Conservation (phyloP, 805 yeast genomes). For the Ogataea philodendri region DNA sequence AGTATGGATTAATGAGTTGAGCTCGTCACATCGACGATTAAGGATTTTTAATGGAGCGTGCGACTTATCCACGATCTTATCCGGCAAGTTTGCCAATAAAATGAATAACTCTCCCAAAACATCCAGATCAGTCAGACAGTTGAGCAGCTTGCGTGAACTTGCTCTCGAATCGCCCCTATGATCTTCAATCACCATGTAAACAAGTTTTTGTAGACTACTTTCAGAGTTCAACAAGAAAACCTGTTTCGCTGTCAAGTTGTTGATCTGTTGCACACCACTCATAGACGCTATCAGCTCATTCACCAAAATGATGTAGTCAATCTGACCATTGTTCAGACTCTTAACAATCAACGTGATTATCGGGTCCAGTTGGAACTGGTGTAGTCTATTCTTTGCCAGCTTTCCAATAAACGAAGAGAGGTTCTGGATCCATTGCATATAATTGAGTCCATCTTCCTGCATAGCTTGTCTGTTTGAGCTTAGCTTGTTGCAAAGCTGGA, state of each 20-base stretch:
- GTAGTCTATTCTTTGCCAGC: constrained; percentile 52
- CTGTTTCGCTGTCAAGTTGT: constrained; percentile 66
- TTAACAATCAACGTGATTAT: constrained; percentile 59
- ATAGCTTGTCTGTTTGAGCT: constrained; percentile 64
- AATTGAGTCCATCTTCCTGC: constrained; percentile 78
- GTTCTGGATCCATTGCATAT: constrained; percentile 83
- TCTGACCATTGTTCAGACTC: constrained; percentile 58
- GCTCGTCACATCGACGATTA: constrained; percentile 70
- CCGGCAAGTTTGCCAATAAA: constrained; percentile 51
- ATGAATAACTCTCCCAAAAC: constrained; percentile 64
- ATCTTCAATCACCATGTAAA: constrained; percentile 59
- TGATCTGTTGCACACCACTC: constrained; percentile 74
- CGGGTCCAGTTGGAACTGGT: constrained; percentile 58
- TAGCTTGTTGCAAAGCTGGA: constrained; percentile 67
- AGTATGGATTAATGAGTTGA: constrained; percentile 63
- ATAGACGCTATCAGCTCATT: constrained; percentile 65
- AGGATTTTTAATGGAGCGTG: constrained; percentile 63
- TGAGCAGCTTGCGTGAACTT: constrained; percentile 52
- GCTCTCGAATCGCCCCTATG: constrained; percentile 45
- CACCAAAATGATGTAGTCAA: constrained; percentile 60
- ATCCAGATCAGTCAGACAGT: constrained; percentile 42
- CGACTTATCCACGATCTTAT: constrained; percentile 35
- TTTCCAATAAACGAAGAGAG: constrained; percentile 77
- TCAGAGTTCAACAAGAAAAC: constrained; percentile 67
- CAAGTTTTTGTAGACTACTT: constrained; percentile 50